These are phyloP conservation scores for Cornus kousa DNA, from an alignment of 148 eudicot genomes.

Conservation along the genomic window DNA sequence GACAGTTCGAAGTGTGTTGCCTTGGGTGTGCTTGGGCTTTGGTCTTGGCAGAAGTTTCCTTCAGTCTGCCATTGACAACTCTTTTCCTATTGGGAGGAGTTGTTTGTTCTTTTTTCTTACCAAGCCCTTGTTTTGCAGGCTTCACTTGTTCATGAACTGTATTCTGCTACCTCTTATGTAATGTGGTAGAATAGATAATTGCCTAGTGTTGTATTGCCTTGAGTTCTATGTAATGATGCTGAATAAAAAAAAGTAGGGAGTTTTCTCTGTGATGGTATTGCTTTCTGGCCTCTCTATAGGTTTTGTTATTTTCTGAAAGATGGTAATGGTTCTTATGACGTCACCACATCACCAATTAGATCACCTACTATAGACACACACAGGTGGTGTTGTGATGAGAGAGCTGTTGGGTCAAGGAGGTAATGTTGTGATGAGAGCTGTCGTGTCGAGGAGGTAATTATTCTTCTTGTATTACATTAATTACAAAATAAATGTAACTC, in stretches of 20 bases:
- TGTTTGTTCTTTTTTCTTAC: slow-evolving; percentile 55
- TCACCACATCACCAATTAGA: too few relatives aligned
- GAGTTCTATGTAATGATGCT: not conserved
- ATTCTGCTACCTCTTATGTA: slow-evolving; percentile 8
- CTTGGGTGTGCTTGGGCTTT: slow-evolving; percentile 37
- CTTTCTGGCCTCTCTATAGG: too few relatives aligned
- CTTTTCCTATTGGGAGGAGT: slow-evolving; percentile 7
- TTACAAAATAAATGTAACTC: too few relatives aligned
- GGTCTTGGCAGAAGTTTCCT: slow-evolving; percentile 45
- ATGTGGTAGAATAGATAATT: slow-evolving; percentile 11
- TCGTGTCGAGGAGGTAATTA: too few relatives aligned
- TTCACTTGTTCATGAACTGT: slow-evolving; percentile 30
- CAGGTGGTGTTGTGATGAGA: too few relatives aligned
- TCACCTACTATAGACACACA: too few relatives aligned
- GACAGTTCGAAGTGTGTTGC: slow-evolving; percentile 30
- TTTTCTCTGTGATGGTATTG: too few relatives aligned
- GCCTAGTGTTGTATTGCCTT: not conserved
- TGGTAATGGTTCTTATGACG: too few relatives aligned
- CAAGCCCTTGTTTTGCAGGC: slow-evolving; percentile 43
- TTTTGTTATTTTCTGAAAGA: too few relatives aligned
- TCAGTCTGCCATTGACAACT: slow-evolving; percentile 51
- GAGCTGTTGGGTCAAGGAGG: too few relatives aligned
- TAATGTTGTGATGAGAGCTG: too few relatives aligned
- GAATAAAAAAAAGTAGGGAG: slow-evolving; percentile 25
- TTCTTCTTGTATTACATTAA: too few relatives aligned